Percentiles rank a stretch among this genome's conserved stretches.
phyloP scores from a whole-genome alignment of 139 green algal genomes.

The Auxenochlorella pyrenoidosa region DNA sequence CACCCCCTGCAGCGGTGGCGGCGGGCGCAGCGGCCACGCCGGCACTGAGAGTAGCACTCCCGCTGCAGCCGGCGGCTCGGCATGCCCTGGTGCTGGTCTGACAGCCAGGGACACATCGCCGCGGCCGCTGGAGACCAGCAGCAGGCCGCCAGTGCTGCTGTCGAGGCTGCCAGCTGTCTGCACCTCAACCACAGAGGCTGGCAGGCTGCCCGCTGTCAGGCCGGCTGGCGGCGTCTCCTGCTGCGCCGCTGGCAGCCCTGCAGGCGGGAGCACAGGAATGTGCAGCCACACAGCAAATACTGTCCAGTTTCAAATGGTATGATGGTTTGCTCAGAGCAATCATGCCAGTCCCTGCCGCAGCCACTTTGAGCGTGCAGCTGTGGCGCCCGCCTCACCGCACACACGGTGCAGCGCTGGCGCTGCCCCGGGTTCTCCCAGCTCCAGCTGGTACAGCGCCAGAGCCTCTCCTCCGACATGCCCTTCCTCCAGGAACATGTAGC shows the following conservation, averaged over 20 bases:
- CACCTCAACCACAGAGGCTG: conserved; percentile 12
- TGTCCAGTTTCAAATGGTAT: too few species aligned
- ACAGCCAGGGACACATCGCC: conserved; percentile 37
- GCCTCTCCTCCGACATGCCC: background rate
- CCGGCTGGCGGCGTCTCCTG: background rate
- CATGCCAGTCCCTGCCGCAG: background rate
- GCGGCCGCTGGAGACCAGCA: conserved; percentile 45
- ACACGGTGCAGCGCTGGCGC: background rate
- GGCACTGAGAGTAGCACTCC: background rate
- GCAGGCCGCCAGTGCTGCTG: background rate
- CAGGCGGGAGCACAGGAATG: background rate
- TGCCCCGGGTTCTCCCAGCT: background rate
- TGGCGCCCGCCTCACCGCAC: background rate
- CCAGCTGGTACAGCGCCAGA: background rate
- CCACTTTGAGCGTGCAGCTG: too few species aligned
- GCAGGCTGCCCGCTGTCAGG: background rate
- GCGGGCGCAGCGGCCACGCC: conserved; percentile 46
- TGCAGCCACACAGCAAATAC: too few species aligned
- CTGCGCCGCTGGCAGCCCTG: background rate
- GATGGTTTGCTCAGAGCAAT: too few species aligned
- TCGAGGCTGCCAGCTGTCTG: background rate
- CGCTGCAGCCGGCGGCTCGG: background rate
- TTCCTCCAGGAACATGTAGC: conserved; percentile 3
- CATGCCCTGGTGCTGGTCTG: background rate
- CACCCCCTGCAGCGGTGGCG: conserved; percentile 50